Evolutionary conservation across 306 rosid genomes (phyloP), one percentile per base, ranked within the genome.

Genomic region (Castanea mollissima): DNA sequence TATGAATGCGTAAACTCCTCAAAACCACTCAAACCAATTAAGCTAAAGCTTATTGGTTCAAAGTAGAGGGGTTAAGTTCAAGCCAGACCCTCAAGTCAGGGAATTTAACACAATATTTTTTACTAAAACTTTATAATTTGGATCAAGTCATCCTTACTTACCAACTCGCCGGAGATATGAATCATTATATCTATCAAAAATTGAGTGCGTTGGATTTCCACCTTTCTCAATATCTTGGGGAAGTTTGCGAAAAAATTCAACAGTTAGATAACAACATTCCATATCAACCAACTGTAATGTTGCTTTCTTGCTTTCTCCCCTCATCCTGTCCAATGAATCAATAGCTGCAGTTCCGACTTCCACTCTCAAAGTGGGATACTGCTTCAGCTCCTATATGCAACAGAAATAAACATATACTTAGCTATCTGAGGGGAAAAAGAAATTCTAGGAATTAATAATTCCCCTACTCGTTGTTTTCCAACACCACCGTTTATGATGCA

Each of bases 191-290:
- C 98, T 90, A 68, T 94, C 98, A 54, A 92, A 94, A 83, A 92
- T 81, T 20, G 98, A 94, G 86, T 92, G 98, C 2, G 98, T 90
- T 19, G 98, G 96, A 81, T 92, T 92, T 85, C 98, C 98, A 20
- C 98, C 98, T 90, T 94, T 94, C 57, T 94, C 98, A 80, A 92
- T 86, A 67, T 94, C 96, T 69, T 94, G 98, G 79, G 98, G 98
- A 79, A 94, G 96, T 85, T 87, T 94, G 64, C 98, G 88, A 78
- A 94, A 94, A 91, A 85, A 94, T 52, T 94, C 98, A 58, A 92
- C 97, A 0, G 96, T 94, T 81, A 94, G 88, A 85, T 94, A 94
- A 75, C 96, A 85, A 74, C 92, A 83, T 78, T 94, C 98, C 98
- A 94, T 94, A 69, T 94, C 98, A 69, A 94, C 98, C 31, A 94